Base-by-base conservation (phyloP, 73 alveolate genomes). In the Tetrahymena malaccensis region DNA sequence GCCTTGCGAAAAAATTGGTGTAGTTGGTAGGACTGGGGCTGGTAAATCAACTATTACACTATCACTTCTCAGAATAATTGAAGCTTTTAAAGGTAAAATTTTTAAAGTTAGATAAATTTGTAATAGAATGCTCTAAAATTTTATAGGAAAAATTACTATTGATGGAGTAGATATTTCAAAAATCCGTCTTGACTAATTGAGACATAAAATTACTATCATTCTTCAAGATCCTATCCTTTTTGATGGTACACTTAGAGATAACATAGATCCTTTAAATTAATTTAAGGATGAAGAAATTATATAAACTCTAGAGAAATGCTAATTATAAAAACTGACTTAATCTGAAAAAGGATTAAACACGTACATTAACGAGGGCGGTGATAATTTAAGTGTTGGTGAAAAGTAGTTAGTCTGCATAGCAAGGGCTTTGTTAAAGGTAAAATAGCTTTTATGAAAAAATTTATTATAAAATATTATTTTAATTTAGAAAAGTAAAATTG, bases 11-110 rank as follows among this genome's bases (percentile, higher is more conserved):
- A 98, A 98, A 96, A 94, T 99, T 4, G 99, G 99, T 35, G 98
- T 98, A 21, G 99, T 98, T 17, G 99, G 99, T 13, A 97, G 99
- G 96, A 98, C 99, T 34, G 99, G 99, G 12, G 98, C 99, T 34
- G 99, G 99, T n/a, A 98, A 98, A 96, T 96, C 99, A 35, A 98
- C 99, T 0, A 94, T 98, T 33, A 94, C 99, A 93, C 94, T 98
- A 43, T 96, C 99, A 31, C 93, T 98, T 27, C 94, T 97, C 89
- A 96, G 99, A 57, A 98, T 98, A 50, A 93, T 98, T 83, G 99
- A 98, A 96, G 99, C 99, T 37, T 84, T 94, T 19, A 94, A 96
- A 43, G 99, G 99, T 11, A 70, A 70, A n/a, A 3, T 19, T n/a
- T n/a, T 19, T 5, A 5, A 50, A 50, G 44, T 7, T 40, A 7